phyloP scores from a whole-genome alignment of 768 basidiomycete species.

The Vishniacozyma victoriae region DNA sequence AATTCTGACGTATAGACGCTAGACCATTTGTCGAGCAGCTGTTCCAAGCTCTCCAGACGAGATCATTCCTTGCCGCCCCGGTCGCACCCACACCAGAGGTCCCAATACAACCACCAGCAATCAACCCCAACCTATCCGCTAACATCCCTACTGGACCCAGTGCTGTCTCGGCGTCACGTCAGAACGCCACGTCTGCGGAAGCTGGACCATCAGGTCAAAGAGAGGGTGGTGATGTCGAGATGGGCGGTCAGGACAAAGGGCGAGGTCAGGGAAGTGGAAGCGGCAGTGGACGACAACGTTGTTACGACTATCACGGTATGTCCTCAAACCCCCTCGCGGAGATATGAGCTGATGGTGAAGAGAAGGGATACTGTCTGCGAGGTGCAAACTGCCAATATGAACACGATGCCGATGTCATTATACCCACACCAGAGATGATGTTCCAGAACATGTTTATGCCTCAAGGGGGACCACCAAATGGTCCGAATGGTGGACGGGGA shows the following conservation, averaged over 20 bases:
- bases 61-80: no score
- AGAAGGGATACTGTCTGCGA: constrained; percentile 83
- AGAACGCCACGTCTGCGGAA: background rate
- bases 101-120: constrained; percentile 4
- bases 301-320: constrained; percentile 90
- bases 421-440: constrained; percentile 53
- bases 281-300: constrained; percentile 64
- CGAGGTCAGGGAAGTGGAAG: background rate
- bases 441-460: constrained; percentile 22
- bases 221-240: constrained; percentile 7
- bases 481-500: constrained; percentile 17
- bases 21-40: constrained; percentile 72
- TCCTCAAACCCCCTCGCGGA: constrained; percentile 19
- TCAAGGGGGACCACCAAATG: no score
- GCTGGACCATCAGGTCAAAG: no score
- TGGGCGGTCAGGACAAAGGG: constrained; percentile 9
- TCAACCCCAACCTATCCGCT: constrained; percentile 6
- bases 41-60: constrained; percentile 63
- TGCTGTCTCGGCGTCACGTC: constrained; percentile 1
- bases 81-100: no score
- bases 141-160: no score
- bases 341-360: constrained; percentile 50
- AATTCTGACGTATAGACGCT: constrained; percentile 55
- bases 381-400: constrained; percentile 86
- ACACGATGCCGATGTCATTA: constrained; percentile 75